Percentiles rank a stretch among this genome's conserved stretches.
These are phyloP conservation scores for Cyclotella atomus DNA, from an alignment of 108 stramenopile genomes.

Conservation along the genomic window DNA sequence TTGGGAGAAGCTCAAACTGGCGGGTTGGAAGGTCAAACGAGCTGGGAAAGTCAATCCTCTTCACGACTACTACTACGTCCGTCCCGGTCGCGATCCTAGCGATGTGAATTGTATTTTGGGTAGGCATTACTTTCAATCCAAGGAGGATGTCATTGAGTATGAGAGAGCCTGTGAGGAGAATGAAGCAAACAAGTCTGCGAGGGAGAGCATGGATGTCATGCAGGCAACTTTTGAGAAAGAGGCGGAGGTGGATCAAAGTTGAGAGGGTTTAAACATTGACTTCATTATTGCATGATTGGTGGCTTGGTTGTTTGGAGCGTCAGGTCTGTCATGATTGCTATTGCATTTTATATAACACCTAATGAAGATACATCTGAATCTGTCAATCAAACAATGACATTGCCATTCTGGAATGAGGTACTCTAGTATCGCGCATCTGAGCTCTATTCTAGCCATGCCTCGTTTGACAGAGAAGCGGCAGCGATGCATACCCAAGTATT, in stretches of 20 bases:
- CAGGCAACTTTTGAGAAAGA: slow-evolving; percentile 35
- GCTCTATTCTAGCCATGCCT: too few species aligned
- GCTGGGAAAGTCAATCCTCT: slow-evolving; percentile 35
- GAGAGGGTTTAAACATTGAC: too few species aligned
- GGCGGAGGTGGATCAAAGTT: slow-evolving; percentile 11
- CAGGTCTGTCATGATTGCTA: too few species aligned
- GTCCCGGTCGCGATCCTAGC: slow-evolving; percentile 33
- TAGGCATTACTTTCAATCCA: slow-evolving; percentile 23
- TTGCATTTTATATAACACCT: too few species aligned
- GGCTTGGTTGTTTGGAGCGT: too few species aligned
- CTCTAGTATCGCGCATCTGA: too few species aligned
- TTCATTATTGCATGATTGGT: too few species aligned
- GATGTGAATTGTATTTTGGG: slow-evolving; percentile 23
- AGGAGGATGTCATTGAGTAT: slow-evolving; percentile 29
- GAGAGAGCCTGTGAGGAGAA: slow-evolving; percentile 21
- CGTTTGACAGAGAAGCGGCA: too few species aligned
- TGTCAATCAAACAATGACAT: too few species aligned
- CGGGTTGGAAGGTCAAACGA: slow-evolving; percentile 30
- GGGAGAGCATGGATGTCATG: slow-evolving; percentile 32
- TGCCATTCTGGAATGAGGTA: too few species aligned
- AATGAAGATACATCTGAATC: too few species aligned
- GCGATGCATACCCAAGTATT: too few species aligned
- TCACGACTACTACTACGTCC: slow-evolving; percentile 45
- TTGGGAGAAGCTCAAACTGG: slow-evolving; percentile 29
- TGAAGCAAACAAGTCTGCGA: neutral